Evolutionary conservation across 2,329 filamentous ascomycete species (phyloP).

Genomic region (Phymatotrichopsis omnivora): DNA sequence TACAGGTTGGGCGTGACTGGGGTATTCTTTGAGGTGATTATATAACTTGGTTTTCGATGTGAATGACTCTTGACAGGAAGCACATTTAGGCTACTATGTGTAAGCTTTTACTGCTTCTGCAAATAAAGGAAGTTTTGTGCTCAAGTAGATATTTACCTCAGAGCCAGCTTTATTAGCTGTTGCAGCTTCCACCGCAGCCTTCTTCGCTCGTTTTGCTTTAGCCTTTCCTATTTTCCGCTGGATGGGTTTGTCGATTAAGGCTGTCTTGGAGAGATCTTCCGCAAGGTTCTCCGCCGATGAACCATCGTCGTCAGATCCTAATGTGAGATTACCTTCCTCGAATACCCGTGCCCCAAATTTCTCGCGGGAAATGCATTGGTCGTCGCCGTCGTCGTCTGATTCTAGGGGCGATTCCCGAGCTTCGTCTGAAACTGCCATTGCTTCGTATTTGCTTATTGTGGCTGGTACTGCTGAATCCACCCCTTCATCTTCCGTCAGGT

Average conservation of each 20-base stretch:
- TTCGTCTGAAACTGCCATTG: background rate
- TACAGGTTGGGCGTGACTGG: conserved; percentile 50
- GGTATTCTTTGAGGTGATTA: conserved; percentile 55
- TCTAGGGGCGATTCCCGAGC: background rate
- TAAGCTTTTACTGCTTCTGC: background rate
- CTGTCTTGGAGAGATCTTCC: conserved; percentile 4
- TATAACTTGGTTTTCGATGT: conserved; percentile 64
- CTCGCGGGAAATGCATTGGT: conserved; percentile 34
- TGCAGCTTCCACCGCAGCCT: conserved; percentile 8
- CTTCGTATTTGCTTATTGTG: background rate
- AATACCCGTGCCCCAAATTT: conserved; percentile 15
- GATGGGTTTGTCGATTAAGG: conserved; percentile 7
- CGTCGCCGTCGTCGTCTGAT: conserved; percentile 21
- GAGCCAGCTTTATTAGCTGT: conserved; percentile 1
- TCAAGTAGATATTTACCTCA: background rate
- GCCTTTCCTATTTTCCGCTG: conserved; percentile 23
- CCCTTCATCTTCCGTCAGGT: background rate
- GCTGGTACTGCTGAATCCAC: background rate
- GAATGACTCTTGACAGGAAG: conserved; percentile 66
- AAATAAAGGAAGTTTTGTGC: background rate
- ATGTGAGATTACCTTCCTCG: background rate
- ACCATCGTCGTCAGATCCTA: conserved; percentile 43
- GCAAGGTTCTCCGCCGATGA: background rate
- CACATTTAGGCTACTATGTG: conserved; percentile 52
- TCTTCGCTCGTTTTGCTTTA: conserved; percentile 26